phyloP scores from a whole-genome alignment of 306 rosid species.

The Rosa multiflora region DNA sequence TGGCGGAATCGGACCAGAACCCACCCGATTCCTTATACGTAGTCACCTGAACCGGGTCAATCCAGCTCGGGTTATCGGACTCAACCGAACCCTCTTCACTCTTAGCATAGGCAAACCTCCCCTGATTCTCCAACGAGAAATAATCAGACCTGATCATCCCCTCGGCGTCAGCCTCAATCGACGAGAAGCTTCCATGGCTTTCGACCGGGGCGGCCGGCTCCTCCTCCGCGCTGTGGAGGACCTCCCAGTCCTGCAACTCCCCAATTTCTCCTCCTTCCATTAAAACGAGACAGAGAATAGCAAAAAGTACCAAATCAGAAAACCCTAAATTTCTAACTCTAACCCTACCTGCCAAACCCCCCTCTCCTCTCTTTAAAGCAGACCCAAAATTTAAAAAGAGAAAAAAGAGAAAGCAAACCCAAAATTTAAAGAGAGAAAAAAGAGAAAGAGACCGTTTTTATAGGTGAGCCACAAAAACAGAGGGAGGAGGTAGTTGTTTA shows the following conservation, averaged over 20 bases:
- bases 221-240: slow-evolving; percentile 40
- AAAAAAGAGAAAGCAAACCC: background rate
- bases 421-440: background rate
- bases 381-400: background rate
- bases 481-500: background rate
- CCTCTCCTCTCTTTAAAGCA: no score
- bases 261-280: slow-evolving; percentile 41
- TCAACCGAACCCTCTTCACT: slow-evolving; percentile 48
- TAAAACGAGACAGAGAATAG: no score
- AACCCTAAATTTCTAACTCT: background rate
- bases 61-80: slow-evolving; percentile 72
- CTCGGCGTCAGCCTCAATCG: slow-evolving; percentile 42
- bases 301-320: background rate
- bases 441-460: slow-evolving; percentile 6
- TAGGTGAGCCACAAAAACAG: slow-evolving; percentile 10
- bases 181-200: slow-evolving; percentile 23
- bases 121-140: slow-evolving; percentile 52
- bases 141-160: slow-evolving; percentile 57
- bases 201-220: slow-evolving; percentile 15
- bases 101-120: slow-evolving; percentile 17
- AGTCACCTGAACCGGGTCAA: slow-evolving; percentile 54
- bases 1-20: slow-evolving; percentile 62
- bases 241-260: slow-evolving; percentile 70
- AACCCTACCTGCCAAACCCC: background rate
- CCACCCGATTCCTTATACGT: slow-evolving; percentile 33